Evolutionary conservation across 768 basidiomycete species (phyloP), one percentile per base, ranked within the genome.

Genomic region (Auricularia cornea): DNA sequence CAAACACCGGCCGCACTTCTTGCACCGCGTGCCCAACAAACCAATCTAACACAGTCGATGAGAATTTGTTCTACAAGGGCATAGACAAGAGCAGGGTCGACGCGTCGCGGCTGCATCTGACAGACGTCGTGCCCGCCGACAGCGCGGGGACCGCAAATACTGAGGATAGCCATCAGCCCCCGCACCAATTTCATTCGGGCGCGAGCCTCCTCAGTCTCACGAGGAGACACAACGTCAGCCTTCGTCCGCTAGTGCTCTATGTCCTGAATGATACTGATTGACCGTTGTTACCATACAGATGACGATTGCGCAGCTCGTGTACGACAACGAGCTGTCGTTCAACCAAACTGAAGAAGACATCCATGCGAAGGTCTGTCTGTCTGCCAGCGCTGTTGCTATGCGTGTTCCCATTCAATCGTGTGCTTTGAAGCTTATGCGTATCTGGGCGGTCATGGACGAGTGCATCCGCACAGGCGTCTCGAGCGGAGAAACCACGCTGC

Each of bases 31-130:
- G 10, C n/a, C n/a, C n/a, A n/a, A n/a, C n/a, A n/a, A 14, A 38
- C 16, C 35, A 38, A 38, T 38, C n/a, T n/a, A n/a, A n/a, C n/a
- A n/a, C n/a, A 57, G 54, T 57, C 4, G 93, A 93, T 68, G 95
- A 98, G 76, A 98, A 98, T 71, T 71, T 97, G 65, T 98, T 92
- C 72, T 98, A 97, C 80, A 93, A 92, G 74, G 86, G 90, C 20
- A 90, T 95, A 30, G 85, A 94, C 74, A 94, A 95, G 75, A 78
- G 79, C 61, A 79, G 77, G 11, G 94, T 94, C 3, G 90, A 93
- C 64, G 85, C 84, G 18, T 88, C 93, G 35, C 83, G 95, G 40
- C 77, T 92, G 52, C 84, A 90, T 68, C 89, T 90, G 67, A 78
- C 76, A 14, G 83, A 84, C 68, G 78, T 75, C 28, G 66, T 78